Evolutionary conservation across 768 basidiomycete species (phyloP).

Genomic region (Clavaria fumosa): DNA sequence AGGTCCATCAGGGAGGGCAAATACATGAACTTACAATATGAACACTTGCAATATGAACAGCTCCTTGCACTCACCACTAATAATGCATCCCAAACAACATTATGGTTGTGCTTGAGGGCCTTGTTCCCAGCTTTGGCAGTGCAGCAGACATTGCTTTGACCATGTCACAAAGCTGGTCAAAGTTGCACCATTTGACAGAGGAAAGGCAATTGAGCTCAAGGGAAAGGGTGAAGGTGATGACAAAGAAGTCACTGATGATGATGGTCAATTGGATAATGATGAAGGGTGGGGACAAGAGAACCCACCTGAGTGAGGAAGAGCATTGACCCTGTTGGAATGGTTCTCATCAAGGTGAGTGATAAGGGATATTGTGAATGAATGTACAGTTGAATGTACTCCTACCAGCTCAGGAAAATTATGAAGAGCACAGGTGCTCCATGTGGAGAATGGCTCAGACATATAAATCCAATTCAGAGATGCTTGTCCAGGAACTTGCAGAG

Average conservation of each 20-base stretch:
- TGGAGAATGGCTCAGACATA: too few species aligned
- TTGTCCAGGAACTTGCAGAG: too few species aligned
- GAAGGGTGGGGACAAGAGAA: not conserved
- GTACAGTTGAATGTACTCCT: not conserved
- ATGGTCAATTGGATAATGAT: not conserved
- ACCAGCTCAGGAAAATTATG: conserved; percentile 10
- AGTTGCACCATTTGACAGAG: conserved; percentile 2
- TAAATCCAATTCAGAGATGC: too few species aligned
- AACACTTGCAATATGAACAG: too few species aligned
- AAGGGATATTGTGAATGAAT: not conserved
- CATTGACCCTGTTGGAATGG: not conserved
- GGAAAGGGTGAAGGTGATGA: conserved; percentile 5
- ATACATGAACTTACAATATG: not conserved
- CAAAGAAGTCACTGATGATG: not conserved
- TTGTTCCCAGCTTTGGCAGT: conserved; percentile 13
- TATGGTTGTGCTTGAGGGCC: conserved; percentile 17
- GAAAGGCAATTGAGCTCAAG: not conserved
- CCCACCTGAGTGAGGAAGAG: not conserved
- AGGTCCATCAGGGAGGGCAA: conserved; percentile 13
- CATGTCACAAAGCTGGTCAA: conserved; percentile 25
- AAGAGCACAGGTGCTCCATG: too few species aligned
- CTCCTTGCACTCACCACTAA: conserved; percentile 21
- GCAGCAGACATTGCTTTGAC: conserved; percentile 19
- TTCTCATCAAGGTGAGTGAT: conserved; percentile 8
- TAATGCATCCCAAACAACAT: conserved; percentile 22